A percentile compares a stretch with the other conserved stretches of the same genome.
Evolutionary conservation across 441 rosid species (phyloP).

Genomic region (Hura crepitans): DNA sequence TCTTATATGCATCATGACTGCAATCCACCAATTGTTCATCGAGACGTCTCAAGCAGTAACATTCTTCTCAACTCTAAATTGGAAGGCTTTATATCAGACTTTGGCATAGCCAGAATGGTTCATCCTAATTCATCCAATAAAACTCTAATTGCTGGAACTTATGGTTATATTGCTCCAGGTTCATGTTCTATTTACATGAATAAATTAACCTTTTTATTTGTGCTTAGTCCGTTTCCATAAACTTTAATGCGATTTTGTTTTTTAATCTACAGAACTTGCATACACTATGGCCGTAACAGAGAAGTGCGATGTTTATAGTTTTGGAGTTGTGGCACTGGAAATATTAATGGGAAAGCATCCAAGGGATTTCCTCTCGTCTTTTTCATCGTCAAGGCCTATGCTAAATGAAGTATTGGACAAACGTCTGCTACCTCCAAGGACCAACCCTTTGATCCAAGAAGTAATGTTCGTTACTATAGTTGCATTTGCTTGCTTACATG

Average conservation of each 20-base stretch:
- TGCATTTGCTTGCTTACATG: no score
- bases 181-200: not conserved
- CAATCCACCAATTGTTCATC: slow-evolving; percentile 28
- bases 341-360: slow-evolving; percentile 31
- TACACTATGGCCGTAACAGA: slow-evolving; percentile 20
- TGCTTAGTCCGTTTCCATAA: no score
- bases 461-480: no score
- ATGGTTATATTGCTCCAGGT: slow-evolving; percentile 40
- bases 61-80: slow-evolving; percentile 27
- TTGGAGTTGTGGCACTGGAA: slow-evolving; percentile 28
- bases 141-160: slow-evolving; percentile 34
- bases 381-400: slow-evolving; percentile 1
- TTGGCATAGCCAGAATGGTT: slow-evolving; percentile 33
- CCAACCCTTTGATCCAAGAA: no score
- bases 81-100: slow-evolving; percentile 31
- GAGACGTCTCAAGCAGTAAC: slow-evolving; percentile 36
- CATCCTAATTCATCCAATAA: slow-evolving; percentile 29
- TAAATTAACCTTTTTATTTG: no score
- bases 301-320: slow-evolving; percentile 29
- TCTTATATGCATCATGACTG: slow-evolving; percentile 37
- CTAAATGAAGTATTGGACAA: no score
- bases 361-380: slow-evolving; percentile 12
- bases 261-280: slow-evolving; percentile 30
- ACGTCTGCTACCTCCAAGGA: no score
- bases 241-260: no score